Evolutionary conservation across 177 flowering plant genomes (phyloP).

Genomic region (Vitis hybrid): DNA sequence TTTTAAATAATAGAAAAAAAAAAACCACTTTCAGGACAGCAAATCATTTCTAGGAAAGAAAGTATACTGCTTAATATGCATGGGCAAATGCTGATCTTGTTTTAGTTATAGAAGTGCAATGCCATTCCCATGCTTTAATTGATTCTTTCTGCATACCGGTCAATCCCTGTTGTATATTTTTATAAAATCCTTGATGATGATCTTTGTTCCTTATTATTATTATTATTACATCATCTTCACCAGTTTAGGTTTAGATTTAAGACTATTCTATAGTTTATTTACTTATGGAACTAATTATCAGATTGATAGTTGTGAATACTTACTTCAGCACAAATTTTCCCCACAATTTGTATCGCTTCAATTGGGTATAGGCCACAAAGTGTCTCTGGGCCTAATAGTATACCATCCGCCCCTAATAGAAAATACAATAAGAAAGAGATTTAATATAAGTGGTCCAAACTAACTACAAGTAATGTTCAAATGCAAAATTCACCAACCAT

Average conservation of each 20-base stretch:
- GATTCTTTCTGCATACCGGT: no score
- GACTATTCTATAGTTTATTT: background rate
- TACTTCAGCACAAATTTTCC: slow-evolving; percentile 37
- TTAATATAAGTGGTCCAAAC: background rate
- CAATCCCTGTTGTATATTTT: no score
- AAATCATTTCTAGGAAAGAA: no score
- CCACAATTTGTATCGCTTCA: slow-evolving; percentile 32
- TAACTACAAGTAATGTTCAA: background rate
- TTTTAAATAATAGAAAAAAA: no score
- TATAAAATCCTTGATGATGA: no score
- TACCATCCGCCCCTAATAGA: slow-evolving; percentile 34
- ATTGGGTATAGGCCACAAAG: slow-evolving; percentile 35
- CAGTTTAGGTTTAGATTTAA: background rate
- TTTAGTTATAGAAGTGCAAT: no score
- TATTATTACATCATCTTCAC: background rate
- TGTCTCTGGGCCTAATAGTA: slow-evolving; percentile 38
- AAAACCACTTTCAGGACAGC: no score
- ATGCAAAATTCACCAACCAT: slow-evolving; percentile 19
- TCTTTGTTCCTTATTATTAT: no score
- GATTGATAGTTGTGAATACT: background rate
- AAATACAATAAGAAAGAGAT: background rate
- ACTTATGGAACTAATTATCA: background rate
- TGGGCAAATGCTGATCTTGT: no score
- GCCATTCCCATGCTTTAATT: no score
- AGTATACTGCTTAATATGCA: no score